Base-by-base conservation (phyloP, 495 filamentous ascomycete genomes). In the Aspergillus conjunctus region DNA sequence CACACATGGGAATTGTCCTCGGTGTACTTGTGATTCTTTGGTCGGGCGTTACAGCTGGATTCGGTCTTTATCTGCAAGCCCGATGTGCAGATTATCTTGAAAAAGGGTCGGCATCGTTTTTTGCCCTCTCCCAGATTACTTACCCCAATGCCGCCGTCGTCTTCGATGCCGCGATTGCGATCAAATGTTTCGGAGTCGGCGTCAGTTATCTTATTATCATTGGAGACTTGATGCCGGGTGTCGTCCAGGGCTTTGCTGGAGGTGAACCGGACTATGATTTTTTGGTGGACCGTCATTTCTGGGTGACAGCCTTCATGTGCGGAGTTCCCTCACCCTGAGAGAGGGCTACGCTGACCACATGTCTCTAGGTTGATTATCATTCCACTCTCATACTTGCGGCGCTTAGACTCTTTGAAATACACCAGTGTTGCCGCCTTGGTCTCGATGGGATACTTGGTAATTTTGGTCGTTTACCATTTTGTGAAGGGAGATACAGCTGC, bases 171-270 rank as follows among this genome's bases (percentile, higher is more conserved):
- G 94, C 94, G 0, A 98, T 98, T 68, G 91, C 93, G 7, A 90
- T 98, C 68, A 98, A 98, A 69, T 98, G 94, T 71, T 98, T 98
- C 74, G 94, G 88, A 57, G 94, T 98, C 17, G 95, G 89, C 8
- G 89, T 98, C 44, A 96, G 92, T 70, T 98, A 98, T 73, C 84
- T 98, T 65, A 98, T 98, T 62, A 97, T 98, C 65, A 98, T 98
- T 65, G 94, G 94, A 17, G 94, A 98, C 69, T 79, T 98, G 63
- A 98, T 98, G 94, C 94, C 95, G 2, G 94, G 91, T 4, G 94
- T 98, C 9, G 86, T 94, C 0, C 77, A 83, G 68, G 92, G 92
- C 1, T 89, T 93, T 70, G 79, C 76, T 50, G 85, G 88, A 49
- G 77, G 79, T 44, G 81, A 80, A 5, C 84, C 81, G 0, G 81